Conservation (phyloP, 1,284 basidiomycete genomes). For the Pseudozyma hubeiensis region DNA sequence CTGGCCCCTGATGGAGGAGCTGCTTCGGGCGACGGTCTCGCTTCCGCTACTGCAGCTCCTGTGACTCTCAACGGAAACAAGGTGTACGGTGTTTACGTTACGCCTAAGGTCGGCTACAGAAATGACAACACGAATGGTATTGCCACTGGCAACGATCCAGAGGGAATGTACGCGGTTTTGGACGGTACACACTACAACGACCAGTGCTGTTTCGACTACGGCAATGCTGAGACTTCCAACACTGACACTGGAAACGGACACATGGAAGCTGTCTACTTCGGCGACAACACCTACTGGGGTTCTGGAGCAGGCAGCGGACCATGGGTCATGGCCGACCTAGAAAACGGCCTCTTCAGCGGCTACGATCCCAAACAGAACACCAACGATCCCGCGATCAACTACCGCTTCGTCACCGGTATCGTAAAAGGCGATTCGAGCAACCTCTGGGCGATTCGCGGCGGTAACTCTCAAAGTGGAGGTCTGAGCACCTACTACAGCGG, state of each 20-base stretch:
- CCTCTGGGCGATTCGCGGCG: constrained; percentile 24
- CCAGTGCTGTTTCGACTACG: constrained; percentile 37
- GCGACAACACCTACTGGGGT: constrained; percentile 23
- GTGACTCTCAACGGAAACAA: constrained; percentile 20
- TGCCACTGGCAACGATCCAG: constrained; percentile 34
- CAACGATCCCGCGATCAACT: constrained; percentile 13
- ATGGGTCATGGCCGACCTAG: constrained; percentile 27
- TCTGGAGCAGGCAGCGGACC: constrained; percentile 21
- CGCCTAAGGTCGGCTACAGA: constrained; percentile 22
- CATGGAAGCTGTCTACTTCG: constrained; percentile 45
- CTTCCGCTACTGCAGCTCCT: constrained; percentile 16
- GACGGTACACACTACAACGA: constrained; percentile 19
- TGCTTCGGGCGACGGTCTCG: constrained; percentile 8
- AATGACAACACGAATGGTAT: constrained; percentile 37
- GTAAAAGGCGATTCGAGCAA: constrained; percentile 37
- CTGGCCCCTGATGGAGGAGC: constrained; percentile 27
- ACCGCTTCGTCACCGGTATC: constrained; percentile 22
- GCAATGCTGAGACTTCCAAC: constrained; percentile 30
- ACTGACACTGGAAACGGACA: constrained; percentile 12
- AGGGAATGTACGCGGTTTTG: constrained; percentile 32
- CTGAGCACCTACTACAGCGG: constrained; percentile 23
- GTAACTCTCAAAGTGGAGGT: constrained; percentile 21
- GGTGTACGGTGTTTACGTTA: constrained; percentile 29
- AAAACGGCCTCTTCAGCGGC: constrained; percentile 24
- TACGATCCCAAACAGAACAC: constrained; percentile 23